Evolutionary conservation across 2,329 filamentous ascomycete genomes (phyloP).

Genomic region (Colletotrichum cuscutae): DNA sequence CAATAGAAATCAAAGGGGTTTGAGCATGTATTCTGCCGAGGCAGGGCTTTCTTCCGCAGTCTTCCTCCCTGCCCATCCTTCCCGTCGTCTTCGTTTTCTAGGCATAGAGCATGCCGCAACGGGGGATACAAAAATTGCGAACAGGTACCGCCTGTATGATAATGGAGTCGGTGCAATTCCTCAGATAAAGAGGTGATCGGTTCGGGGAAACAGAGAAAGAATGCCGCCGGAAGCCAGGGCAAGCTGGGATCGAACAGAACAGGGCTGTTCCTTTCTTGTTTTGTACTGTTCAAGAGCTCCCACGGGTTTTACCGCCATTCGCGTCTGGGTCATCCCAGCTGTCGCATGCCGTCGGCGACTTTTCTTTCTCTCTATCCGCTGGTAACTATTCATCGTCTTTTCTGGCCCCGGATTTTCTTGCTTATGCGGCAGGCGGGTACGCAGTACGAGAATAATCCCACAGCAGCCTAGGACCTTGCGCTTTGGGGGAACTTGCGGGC

Average conservation of each 20-base stretch:
- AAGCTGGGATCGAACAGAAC: not conserved
- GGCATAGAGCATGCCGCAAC: not conserved
- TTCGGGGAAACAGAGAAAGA: constrained; percentile 8
- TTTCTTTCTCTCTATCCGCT: not conserved
- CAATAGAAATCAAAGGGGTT: constrained; percentile 2
- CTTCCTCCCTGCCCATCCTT: not conserved
- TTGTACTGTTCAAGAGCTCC: not conserved
- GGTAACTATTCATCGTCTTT: not conserved
- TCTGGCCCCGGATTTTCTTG: constrained; percentile 2
- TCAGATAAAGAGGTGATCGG: not conserved
- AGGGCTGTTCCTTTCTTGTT: not conserved
- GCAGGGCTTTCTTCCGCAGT: too few relatives aligned
- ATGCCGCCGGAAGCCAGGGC: not conserved
- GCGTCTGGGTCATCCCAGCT: constrained; percentile 4
- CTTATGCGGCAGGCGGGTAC: constrained; percentile 5
- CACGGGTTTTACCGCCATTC: constrained; percentile 10
- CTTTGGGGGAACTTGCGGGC: not conserved
- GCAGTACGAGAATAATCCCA: constrained; percentile 2
- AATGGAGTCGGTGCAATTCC: not conserved
- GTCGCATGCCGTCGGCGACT: not conserved
- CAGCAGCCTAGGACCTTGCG: constrained; percentile 10
- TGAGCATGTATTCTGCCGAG: not conserved
- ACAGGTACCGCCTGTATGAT: not conserved
- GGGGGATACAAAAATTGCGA: not conserved
- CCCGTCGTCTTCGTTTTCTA: not conserved